These are phyloP conservation scores for Trichoderma gracile DNA, from an alignment of 2,329 filamentous ascomycete genomes.

Conservation along the genomic window DNA sequence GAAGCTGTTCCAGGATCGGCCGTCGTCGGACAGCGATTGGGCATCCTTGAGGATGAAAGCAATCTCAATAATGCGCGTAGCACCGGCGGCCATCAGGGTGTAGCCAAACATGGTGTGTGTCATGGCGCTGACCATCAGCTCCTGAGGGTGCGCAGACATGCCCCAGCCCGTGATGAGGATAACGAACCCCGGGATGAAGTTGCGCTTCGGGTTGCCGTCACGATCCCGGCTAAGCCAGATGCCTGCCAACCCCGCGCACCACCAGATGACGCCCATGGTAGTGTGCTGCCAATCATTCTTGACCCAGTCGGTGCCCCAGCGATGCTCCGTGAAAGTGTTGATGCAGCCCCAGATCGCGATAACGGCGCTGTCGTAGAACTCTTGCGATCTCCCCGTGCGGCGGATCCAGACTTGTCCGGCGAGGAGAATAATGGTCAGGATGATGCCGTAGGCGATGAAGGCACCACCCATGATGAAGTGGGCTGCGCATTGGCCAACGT, in stretches of 20 bases:
- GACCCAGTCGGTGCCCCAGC: conserved; percentile 87
- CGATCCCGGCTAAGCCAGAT: conserved; percentile 87
- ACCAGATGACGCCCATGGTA: conserved; percentile 99
- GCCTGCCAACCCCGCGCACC: conserved; percentile 86
- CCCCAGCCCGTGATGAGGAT: conserved; percentile 91
- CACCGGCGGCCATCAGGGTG: conserved; percentile 86
- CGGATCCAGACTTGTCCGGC: conserved; percentile 87
- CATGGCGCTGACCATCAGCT: conserved; percentile 79
- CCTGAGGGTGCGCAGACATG: conserved; percentile 90
- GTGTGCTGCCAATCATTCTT: conserved; percentile 96
- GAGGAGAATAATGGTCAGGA: conserved; percentile 81
- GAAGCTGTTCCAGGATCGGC: conserved; percentile 65
- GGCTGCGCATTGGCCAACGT: conserved; percentile 86
- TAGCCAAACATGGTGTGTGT: conserved; percentile 91
- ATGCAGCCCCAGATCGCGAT: conserved; percentile 96
- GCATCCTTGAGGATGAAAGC: conserved; percentile 80
- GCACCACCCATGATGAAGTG: conserved; percentile 99
- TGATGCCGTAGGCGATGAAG: conserved; percentile 90
- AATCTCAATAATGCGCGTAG: conserved; percentile 86
- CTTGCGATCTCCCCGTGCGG: conserved; percentile 81
- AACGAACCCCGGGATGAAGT: conserved; percentile 89
- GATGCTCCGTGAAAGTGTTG: conserved; percentile 97
- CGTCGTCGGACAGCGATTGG: conserved; percentile 64
- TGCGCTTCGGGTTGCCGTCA: conserved; percentile 83
- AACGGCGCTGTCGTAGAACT: conserved; percentile 91